Conservation (phyloP, 306 rosid genomes). For the Ceratonia siliqua region DNA sequence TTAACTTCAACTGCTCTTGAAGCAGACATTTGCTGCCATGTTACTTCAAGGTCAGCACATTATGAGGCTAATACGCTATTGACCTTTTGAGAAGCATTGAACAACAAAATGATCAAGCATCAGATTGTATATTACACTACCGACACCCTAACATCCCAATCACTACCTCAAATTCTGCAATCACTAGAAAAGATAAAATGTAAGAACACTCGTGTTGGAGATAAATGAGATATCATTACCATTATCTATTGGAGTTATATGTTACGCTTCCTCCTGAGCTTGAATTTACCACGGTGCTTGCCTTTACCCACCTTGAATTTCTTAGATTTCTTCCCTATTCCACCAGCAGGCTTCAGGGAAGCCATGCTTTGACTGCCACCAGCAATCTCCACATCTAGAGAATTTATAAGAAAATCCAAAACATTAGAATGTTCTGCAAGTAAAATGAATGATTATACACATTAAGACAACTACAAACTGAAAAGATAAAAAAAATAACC, state of each 20-base stretch:
- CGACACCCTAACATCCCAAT: neutral
- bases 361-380: conserved; percentile 45
- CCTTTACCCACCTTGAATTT: conserved; percentile 78
- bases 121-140: neutral
- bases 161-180: neutral
- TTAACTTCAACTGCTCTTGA: neutral
- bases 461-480: neutral
- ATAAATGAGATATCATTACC: conserved; percentile 28
- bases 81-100: neutral
- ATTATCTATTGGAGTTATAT: conserved; percentile 45
- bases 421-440: neutral
- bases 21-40: neutral
- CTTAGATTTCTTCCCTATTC: conserved; percentile 68
- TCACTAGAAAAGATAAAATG: neutral
- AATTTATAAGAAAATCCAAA: neutral
- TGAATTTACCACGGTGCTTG: conserved; percentile 71
- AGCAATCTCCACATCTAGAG: conserved; percentile 69
- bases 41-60: neutral
- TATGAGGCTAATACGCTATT: neutral
- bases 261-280: conserved; percentile 51
- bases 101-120: neutral
- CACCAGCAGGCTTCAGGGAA: conserved; percentile 68
- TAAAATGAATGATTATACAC: neutral
- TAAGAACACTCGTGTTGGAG: neutral
- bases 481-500: neutral